Evolutionary conservation across 208 protist genomes (phyloP).

Genomic region (Leishmania turanica): DNA sequence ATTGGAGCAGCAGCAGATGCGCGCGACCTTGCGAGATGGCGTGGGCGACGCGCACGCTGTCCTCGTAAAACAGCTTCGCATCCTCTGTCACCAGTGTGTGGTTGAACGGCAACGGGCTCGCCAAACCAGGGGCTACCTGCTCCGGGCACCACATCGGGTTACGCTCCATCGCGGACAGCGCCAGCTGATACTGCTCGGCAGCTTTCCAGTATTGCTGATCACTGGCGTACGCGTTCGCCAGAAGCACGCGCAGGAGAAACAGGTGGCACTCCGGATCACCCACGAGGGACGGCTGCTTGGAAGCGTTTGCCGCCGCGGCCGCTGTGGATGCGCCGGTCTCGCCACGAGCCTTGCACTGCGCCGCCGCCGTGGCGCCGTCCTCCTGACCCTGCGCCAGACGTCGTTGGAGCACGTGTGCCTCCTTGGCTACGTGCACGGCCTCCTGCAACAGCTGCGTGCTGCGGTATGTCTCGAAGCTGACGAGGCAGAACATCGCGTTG

Average conservation of each 20-base stretch:
- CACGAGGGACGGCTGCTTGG: background rate
- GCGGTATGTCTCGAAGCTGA: slow-evolving; percentile 50
- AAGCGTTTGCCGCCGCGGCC: background rate
- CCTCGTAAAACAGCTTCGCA: slow-evolving; percentile 46
- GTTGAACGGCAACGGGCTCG: slow-evolving; percentile 35
- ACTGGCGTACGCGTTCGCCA: slow-evolving; percentile 69
- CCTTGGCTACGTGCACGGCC: slow-evolving; percentile 41
- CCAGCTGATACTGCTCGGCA: slow-evolving; percentile 54
- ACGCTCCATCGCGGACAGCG: slow-evolving; percentile 37
- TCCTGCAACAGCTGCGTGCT: slow-evolving; percentile 47
- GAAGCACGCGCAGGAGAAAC: slow-evolving; percentile 60
- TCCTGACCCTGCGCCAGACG: background rate
- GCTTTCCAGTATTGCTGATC: slow-evolving; percentile 67
- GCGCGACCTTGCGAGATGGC: slow-evolving; percentile 61
- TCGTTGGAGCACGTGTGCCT: slow-evolving; percentile 13
- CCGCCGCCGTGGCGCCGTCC: background rate
- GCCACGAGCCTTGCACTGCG: background rate
- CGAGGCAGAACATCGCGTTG: slow-evolving; percentile 74
- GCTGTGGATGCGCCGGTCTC: slow-evolving; percentile 2
- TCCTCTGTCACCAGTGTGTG: slow-evolving; percentile 62
- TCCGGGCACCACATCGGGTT: slow-evolving; percentile 40
- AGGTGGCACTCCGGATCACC: slow-evolving; percentile 24
- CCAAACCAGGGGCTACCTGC: slow-evolving; percentile 60
- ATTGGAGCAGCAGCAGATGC: slow-evolving; percentile 44
- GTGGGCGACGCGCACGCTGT: slow-evolving; percentile 37